Base-by-base conservation (phyloP, 2,329 filamentous ascomycete species). In the Fusarium clavum region DNA sequence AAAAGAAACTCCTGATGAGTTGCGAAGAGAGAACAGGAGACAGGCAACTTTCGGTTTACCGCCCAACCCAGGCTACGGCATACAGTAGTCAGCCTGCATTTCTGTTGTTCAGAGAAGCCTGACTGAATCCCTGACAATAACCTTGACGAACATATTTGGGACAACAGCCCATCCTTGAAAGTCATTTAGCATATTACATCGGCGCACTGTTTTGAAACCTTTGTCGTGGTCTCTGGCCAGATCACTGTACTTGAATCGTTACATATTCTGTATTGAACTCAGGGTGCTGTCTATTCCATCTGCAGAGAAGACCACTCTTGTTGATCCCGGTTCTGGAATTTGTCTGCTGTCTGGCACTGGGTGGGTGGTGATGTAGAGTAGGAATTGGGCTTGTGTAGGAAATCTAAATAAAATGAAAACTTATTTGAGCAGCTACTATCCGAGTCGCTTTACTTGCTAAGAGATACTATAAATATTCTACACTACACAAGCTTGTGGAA, bases 1-100 rank as follows among this genome's bases (percentile, higher is more conserved):
- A 72, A 88, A 88, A 77, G 84, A 86, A 71, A 86, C 83, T 25
- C 81, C 84, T 4, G 87, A 89, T 59, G 86, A 89, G 45, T 68
- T 82, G 54, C 84, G 85, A 59, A 82, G 83, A 68, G 85, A 87
- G 65, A 83, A 78, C 64, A 82, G 86, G 64, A 82, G 87, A 69
- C 86, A 88, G 71, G 86, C 84, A 18, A 83, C 83, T 3, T 87
- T 87, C 73, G 85, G 85, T 16, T 75, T 83, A 63, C 81, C 83
- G 11, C 80, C 83, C 5, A 83, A 84, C 64, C 82, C 74, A 67
- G 77, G 71, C 76, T 81, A 80, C 45, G 78, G 77, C 40, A 71
- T 79, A 38, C 64, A 57, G 57, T 79, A 76, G 62, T 64, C 41
- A 32, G 48, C 40, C 46, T 24, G 48, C 52, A 38, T 54, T 43